Percentiles rank a stretch among this genome's conserved stretches.
phyloP scores from a whole-genome alignment of 1,139 yeast species.

The Wickerhamomyces sp. region DNA sequence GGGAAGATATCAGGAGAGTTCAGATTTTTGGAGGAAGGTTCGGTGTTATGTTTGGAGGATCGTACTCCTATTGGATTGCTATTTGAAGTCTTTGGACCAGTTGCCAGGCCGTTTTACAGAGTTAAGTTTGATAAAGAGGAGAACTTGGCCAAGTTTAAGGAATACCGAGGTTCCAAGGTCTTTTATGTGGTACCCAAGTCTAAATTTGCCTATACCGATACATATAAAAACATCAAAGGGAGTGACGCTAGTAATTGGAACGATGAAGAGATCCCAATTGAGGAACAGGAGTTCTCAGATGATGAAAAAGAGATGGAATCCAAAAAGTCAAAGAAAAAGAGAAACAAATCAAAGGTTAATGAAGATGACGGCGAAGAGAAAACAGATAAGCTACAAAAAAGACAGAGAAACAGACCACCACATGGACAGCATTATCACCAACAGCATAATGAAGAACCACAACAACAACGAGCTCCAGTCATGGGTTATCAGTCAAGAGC shows the following conservation, averaged over 20 bases:
- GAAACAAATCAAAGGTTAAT: slow-evolving; percentile 37
- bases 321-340: slow-evolving; percentile 49
- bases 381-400: slow-evolving; percentile 44
- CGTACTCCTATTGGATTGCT: slow-evolving; percentile 72
- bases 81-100: slow-evolving; percentile 86
- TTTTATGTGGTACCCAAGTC: slow-evolving; percentile 80
- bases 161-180: slow-evolving; percentile 51
- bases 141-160: slow-evolving; percentile 36
- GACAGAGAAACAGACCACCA: slow-evolving; percentile 19
- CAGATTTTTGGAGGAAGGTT: slow-evolving; percentile 74
- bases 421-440: slow-evolving; percentile 6
- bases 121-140: slow-evolving; percentile 63
- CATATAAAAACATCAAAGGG: slow-evolving; percentile 67
- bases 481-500: slow-evolving; percentile 18
- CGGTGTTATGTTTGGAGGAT: slow-evolving; percentile 75
- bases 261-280: slow-evolving; percentile 90
- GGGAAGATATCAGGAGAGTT: slow-evolving; percentile 84
- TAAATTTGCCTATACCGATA: slow-evolving; percentile 70
- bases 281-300: slow-evolving; percentile 92
- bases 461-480: slow-evolving; percentile 7
- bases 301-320: slow-evolving; percentile 67
- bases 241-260: slow-evolving; percentile 93
- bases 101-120: slow-evolving; percentile 79
- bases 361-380: slow-evolving; percentile 2
- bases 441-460: slow-evolving; percentile 8